Conservation (phyloP, 805 yeast genomes). For the Blastobotrys americana region DNA sequence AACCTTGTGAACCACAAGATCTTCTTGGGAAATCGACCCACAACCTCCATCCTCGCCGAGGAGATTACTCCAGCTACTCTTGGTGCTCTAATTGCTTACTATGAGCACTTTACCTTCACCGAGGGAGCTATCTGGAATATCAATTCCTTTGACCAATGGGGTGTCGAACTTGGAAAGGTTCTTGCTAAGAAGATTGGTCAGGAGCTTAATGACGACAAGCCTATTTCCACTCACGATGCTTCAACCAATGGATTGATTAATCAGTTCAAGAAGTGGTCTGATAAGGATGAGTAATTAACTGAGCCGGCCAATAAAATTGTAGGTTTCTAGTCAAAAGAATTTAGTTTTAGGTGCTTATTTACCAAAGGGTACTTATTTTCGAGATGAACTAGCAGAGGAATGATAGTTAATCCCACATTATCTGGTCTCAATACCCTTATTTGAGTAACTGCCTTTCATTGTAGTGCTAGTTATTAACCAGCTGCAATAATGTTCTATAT, state of each 20-base stretch:
- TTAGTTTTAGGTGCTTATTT: too few relatives aligned
- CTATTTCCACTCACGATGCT: constrained; percentile 69
- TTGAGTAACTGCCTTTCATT: too few relatives aligned
- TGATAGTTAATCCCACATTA: too few relatives aligned
- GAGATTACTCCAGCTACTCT: constrained; percentile 93
- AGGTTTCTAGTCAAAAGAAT: too few relatives aligned
- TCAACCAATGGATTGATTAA: constrained; percentile 91
- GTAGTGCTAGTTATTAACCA: too few relatives aligned
- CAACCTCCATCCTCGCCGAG: constrained; percentile 93
- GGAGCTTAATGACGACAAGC: constrained; percentile 62
- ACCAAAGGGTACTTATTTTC: too few relatives aligned
- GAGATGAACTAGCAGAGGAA: too few relatives aligned
- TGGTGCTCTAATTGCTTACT: constrained; percentile 95
- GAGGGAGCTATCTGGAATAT: constrained; percentile 99
- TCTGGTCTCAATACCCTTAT: too few relatives aligned
- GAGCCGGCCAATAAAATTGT: too few relatives aligned
- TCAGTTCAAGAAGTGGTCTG: constrained; percentile 82
- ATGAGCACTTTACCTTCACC: constrained; percentile 93
- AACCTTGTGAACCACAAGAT: constrained; percentile 89
- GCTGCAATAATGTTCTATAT: too few relatives aligned
- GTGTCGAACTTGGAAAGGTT: constrained; percentile 97
- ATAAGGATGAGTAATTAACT: constrained; percentile 7
- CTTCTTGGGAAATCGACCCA: constrained; percentile 98
- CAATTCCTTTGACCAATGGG: constrained; percentile 99
- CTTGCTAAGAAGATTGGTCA: constrained; percentile 92